Conservation (phyloP, 2,329 filamentous ascomycete genomes). For the Alternaria ethzedia region DNA sequence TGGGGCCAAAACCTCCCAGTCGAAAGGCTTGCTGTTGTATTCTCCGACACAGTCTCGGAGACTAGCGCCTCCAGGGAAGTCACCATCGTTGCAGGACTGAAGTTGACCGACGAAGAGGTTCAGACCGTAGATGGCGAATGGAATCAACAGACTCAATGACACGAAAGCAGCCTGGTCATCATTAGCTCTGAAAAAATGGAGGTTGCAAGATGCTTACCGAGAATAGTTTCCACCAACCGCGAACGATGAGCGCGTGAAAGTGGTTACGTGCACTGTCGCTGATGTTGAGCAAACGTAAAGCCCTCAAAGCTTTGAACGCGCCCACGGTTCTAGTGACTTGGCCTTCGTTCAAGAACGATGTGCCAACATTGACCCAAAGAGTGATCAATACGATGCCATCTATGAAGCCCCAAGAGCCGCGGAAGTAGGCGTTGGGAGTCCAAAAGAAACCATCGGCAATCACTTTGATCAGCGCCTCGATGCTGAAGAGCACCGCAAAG, state of each 20-base stretch:
- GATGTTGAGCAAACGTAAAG: conserved; percentile 88
- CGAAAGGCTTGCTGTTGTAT: conserved; percentile 76
- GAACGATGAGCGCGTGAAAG: conserved; percentile 94
- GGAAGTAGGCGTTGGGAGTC: conserved; percentile 96
- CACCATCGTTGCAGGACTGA: conserved; percentile 77
- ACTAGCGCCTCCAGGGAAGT: conserved; percentile 59
- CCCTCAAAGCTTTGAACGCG: conserved; percentile 95
- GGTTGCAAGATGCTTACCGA: conserved; percentile 61
- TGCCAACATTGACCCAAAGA: conserved; percentile 92
- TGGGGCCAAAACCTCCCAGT: conserved; percentile 85
- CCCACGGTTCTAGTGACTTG: conserved; percentile 89
- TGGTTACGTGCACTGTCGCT: conserved; percentile 95
- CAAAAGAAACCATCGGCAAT: conserved; percentile 95
- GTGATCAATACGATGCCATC: conserved; percentile 91
- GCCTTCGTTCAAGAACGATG: conserved; percentile 80
- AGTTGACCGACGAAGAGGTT: conserved; percentile 90
- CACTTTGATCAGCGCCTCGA: conserved; percentile 89
- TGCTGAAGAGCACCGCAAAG: conserved; percentile 84
- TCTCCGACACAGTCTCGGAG: conserved; percentile 84
- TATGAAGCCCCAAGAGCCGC: conserved; percentile 96
- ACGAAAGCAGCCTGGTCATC: conserved; percentile 77
- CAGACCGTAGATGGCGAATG: conserved; percentile 94
- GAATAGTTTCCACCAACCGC: conserved; percentile 92
- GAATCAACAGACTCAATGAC: conserved; percentile 90
- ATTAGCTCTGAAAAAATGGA: conserved; percentile 7